Base-by-base conservation (phyloP, 108 stramenopile genomes). In the Nannochloropsis granulata region DNA sequence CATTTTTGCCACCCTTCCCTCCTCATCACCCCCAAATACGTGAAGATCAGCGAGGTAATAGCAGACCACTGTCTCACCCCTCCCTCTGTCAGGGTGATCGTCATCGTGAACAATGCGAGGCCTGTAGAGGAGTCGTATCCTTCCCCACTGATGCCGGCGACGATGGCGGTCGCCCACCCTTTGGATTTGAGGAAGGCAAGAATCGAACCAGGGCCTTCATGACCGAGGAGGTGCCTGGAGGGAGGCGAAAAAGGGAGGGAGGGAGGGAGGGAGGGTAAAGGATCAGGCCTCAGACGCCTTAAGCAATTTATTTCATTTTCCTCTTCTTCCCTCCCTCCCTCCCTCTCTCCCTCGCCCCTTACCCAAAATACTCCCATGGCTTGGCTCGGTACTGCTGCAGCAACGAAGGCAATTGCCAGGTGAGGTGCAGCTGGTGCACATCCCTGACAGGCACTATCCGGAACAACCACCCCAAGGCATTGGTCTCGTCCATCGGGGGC, bases 151-250 rank as follows among this genome's bases (percentile, higher is more conserved):
- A 92, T 82, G 5, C 98, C 98, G 25, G 95, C 94, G 25, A 91
- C 87, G 43, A 99, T 89, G 5, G 88, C 91, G 34, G 89, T 92
- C 34, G 96, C 85, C 84, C 91, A 93, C 1, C 96, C 94, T 34
- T 87, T 86, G 45, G 91, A 91, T 56, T 92, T 92, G 78, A 99
- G 90, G 78, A 94, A 78, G 43, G 91, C 84, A 85, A 97, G 93
- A 81, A 98, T 85, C 71, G 91, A 93, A 44, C 97, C 97, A 12
- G 94, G 93, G 82, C 96, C 93, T 93, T 99, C 98, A 87, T 99
- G 97, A 25, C 98, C 98, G 13, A 99, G 88, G 78, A 99, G 90
- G 83, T 99, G 97, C 21, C 56, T 71, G 56, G 56, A n/a, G 7
- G 2, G 34, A 34, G 34, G 5, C 1, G 34, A 34, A 5, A 5